These are phyloP conservation scores for Dendrothele bispora DNA, from an alignment of 768 basidiomycete genomes.

Conservation along the genomic window DNA sequence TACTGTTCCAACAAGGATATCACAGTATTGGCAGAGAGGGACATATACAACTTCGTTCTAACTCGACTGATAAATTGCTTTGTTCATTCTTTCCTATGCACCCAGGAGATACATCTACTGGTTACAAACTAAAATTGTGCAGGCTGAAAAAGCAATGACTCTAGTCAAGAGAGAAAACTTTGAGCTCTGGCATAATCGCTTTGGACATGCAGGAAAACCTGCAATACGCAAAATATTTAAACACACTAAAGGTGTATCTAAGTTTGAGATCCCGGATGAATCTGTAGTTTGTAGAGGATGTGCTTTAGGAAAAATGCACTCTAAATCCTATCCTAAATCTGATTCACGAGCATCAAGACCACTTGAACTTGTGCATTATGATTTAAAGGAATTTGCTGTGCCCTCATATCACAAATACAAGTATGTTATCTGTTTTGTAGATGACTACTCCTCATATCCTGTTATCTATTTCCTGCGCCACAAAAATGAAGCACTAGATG, in stretches of 20 bases:
- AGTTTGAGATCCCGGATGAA: not conserved
- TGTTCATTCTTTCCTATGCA: too few relatives aligned
- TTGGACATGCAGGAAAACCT: not conserved
- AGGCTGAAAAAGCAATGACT: too few relatives aligned
- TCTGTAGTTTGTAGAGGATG: conserved; percentile 16
- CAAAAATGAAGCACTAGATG: not conserved
- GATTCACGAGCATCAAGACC: conserved; percentile 6
- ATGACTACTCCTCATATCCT: not conserved
- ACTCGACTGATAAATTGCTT: too few relatives aligned
- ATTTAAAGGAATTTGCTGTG: conserved; percentile 14
- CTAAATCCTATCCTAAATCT: conserved; percentile 16
- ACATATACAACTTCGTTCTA: too few relatives aligned
- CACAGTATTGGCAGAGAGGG: too few relatives aligned
- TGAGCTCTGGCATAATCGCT: not conserved
- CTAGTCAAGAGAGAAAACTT: too few relatives aligned
- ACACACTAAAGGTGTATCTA: not conserved
- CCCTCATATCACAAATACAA: not conserved
- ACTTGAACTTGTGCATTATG: conserved; percentile 21
- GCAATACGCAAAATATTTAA: not conserved
- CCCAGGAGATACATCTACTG: too few relatives aligned
- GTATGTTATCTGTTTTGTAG: not conserved
- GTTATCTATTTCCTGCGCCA: not conserved
- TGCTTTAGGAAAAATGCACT: conserved; percentile 19
- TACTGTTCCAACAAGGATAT: too few relatives aligned
- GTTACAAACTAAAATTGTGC: too few relatives aligned